These are phyloP conservation scores for Cutaneotrichosporon cutaneum DNA, from an alignment of 1,284 basidiomycete genomes.

Conservation along the genomic window DNA sequence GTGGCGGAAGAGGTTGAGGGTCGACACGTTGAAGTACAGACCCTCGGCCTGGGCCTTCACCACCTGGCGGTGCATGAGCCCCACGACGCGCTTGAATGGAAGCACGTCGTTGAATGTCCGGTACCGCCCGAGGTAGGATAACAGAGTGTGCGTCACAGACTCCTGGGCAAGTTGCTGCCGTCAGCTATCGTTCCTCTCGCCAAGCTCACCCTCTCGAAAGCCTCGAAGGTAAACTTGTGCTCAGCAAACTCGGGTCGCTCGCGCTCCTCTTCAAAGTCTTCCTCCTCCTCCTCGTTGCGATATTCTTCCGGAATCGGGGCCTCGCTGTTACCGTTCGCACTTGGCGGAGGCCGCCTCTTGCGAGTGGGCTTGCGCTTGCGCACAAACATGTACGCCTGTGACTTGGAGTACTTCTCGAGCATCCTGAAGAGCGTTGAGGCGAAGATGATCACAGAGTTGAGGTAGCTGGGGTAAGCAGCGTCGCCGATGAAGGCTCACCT, in stretches of 20 bases:
- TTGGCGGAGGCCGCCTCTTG: constrained; percentile 58
- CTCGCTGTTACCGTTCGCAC: constrained; percentile 39
- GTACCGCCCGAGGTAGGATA: constrained; percentile 76
- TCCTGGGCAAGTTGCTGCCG: constrained; percentile 76
- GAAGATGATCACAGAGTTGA: constrained; percentile 78
- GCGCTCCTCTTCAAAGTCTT: constrained; percentile 59
- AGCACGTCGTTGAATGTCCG: constrained; percentile 74
- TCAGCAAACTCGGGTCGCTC: constrained; percentile 68
- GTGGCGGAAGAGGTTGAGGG: constrained; percentile 74
- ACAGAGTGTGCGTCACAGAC: constrained; percentile 74
- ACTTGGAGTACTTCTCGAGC: constrained; percentile 81
- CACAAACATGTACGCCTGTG: constrained; percentile 70
- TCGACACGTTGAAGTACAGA: constrained; percentile 81
- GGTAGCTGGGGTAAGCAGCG: constrained; percentile 58
- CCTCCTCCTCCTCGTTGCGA: constrained; percentile 55
- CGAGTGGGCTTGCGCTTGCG: constrained; percentile 64
- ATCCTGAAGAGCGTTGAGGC: constrained; percentile 77
- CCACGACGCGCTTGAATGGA: constrained; percentile 80
- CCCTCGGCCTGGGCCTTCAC: constrained; percentile 85
- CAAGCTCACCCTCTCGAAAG: constrained; percentile 74
- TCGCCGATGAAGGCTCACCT: constrained; percentile 41
- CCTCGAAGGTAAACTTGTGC: constrained; percentile 83
- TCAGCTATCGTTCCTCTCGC: not conserved
- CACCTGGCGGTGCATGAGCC: constrained; percentile 81
- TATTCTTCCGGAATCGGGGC: constrained; percentile 43